A percentile compares a stretch with the other conserved stretches of the same genome.
Evolutionary conservation across 768 basidiomycete species (phyloP).

Genomic region (Phylloporus sp.): DNA sequence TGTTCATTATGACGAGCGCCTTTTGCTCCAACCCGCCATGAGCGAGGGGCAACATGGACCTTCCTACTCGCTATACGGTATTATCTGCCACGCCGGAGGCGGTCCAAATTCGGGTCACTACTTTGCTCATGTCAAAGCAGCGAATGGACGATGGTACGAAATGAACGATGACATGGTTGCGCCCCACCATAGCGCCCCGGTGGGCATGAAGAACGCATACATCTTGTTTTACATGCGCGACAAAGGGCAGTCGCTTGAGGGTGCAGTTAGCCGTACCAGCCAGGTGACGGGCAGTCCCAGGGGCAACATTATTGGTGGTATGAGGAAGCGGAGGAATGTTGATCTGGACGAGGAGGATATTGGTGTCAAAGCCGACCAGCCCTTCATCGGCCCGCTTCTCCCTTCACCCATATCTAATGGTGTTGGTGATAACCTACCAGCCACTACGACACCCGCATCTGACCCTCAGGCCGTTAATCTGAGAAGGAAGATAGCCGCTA

Average conservation of each 20-base stretch:
- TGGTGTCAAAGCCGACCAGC: constrained; percentile 43
- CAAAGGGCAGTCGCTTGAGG: constrained; percentile 69
- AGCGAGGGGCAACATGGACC: constrained; percentile 74
- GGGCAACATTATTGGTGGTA: constrained; percentile 40
- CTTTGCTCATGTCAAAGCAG: constrained; percentile 74
- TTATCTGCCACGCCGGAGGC: constrained; percentile 88
- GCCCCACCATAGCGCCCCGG: constrained; percentile 39
- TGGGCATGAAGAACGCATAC: constrained; percentile 78
- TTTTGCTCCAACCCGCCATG: constrained; percentile 77
- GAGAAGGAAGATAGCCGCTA: constrained; percentile 50
- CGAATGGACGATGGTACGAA: constrained; percentile 73
- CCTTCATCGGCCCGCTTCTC: constrained; percentile 64
- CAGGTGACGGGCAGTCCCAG: constrained; percentile 24
- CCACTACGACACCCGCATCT: constrained; percentile 5
- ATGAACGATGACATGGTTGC: constrained; percentile 89
- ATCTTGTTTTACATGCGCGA: constrained; percentile 87
- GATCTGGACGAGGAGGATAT: constrained; percentile 44
- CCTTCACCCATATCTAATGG: constrained; percentile 41
- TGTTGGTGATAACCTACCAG: constrained; percentile 11
- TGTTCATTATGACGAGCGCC: constrained; percentile 71
- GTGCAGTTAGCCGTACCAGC: constrained; percentile 40
- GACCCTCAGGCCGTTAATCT: constrained; percentile 53
- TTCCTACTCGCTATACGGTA: constrained; percentile 81
- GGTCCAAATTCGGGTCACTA: constrained; percentile 97
- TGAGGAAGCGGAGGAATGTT: constrained; percentile 45